These are phyloP conservation scores for Arachis monticola DNA, from an alignment of 331 rosid genomes.

Conservation along the genomic window DNA sequence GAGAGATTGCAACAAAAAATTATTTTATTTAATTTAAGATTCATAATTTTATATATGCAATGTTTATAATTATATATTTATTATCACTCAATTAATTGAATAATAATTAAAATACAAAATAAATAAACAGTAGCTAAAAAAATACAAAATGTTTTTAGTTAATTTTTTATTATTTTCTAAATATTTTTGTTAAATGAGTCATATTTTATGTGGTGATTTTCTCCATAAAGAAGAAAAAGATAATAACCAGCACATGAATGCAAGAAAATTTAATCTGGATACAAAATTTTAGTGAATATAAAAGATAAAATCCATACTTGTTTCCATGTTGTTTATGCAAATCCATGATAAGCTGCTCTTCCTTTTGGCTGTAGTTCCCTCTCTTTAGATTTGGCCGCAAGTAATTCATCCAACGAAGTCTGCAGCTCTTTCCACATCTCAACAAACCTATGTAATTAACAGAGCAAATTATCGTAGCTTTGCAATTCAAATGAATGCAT, in stretches of 20 bases:
- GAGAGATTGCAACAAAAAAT: no score
- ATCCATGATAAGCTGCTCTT: slow-evolving; percentile 66
- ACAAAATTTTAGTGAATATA: no score
- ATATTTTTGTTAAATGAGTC: no score
- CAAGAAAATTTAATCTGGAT: background rate
- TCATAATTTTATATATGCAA: no score
- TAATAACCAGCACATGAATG: background rate
- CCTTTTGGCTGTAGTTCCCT: slow-evolving; percentile 66
- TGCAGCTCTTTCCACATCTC: slow-evolving; percentile 76
- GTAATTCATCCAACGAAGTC: slow-evolving; percentile 69
- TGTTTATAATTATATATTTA: no score
- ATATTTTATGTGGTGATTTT: no score
- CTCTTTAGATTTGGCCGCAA: slow-evolving; percentile 74
- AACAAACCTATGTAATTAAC: slow-evolving; percentile 51
- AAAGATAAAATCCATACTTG: slow-evolving; percentile 42
- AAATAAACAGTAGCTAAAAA: no score
- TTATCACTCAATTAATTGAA: no score
- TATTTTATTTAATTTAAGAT: no score
- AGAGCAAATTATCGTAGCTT: background rate
- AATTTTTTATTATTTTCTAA: no score
- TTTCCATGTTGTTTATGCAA: slow-evolving; percentile 75
- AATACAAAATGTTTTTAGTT: no score
- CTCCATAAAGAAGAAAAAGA: background rate
- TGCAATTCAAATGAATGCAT: background rate
- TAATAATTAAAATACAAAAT: no score